phyloP scores from a whole-genome alignment of 179 eudicot genomes.

The Silene vulgaris region DNA sequence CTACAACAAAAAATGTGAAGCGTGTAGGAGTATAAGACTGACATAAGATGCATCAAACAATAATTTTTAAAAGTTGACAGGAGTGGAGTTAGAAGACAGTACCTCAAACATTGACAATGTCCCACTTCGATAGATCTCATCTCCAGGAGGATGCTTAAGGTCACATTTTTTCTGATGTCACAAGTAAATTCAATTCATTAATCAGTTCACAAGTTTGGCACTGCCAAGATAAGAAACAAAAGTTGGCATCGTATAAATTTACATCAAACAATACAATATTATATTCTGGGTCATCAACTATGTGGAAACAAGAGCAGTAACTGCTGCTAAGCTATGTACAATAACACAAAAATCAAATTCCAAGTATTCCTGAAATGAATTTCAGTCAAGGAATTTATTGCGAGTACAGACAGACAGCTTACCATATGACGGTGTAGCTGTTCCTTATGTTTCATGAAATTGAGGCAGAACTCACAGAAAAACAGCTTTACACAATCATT shows the following conservation, averaged over 20 bases:
- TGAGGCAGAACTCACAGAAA: constrained; percentile 97
- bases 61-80: background rate
- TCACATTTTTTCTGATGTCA: constrained; percentile 73
- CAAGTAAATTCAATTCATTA: constrained; percentile 7
- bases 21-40: too few relatives aligned
- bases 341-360: background rate
- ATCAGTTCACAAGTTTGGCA: background rate
- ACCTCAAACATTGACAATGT: background rate
- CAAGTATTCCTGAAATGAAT: background rate
- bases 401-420: constrained; percentile 24
- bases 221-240: background rate
- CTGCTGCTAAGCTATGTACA: background rate
- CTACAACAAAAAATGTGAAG: background rate
- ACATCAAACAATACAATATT: background rate
- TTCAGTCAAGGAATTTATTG: background rate
- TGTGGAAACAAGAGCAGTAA: background rate
- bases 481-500: constrained; percentile 82
- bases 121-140: constrained; percentile 90
- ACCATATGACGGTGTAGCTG: constrained; percentile 94
- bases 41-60: background rate
- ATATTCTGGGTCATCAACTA: background rate
- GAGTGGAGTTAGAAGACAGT: background rate
- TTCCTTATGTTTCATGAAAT: constrained; percentile 88
- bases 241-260: background rate
- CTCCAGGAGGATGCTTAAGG: constrained; percentile 98